Base-by-base conservation (phyloP, 2,329 filamentous ascomycete genomes). In the Colletotrichum nymphaeae region DNA sequence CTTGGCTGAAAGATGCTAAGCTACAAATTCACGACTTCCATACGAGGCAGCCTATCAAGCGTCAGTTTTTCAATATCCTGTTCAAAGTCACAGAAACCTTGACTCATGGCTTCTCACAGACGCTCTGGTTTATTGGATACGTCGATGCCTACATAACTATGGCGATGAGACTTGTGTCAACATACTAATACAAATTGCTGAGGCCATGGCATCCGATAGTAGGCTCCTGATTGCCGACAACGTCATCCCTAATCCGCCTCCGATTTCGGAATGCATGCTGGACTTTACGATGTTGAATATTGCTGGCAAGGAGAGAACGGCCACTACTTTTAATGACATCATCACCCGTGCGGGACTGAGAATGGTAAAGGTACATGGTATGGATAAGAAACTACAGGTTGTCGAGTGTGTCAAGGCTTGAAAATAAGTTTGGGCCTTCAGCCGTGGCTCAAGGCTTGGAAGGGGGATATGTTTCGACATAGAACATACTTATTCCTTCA, bases 121-220 rank as follows among this genome's bases (percentile, higher is more conserved):
- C 5, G 83, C 83, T 12, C 68, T 80, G 26, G 74, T 82, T 14
- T 84, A 84, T 75, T 81, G 78, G 76, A 81, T 82, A 67, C 78
- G 78, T 63, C 79, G 80, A 8, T 81, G 80, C 53, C 78, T 85
- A 1, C 83, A 85, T 69, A 80, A 84, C 64, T 84, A 83, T 69
- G 74, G 78, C 24, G 81, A 84, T 63, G 76, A 78, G 2, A 78
- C 78, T 14, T 79, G 77, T 28, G 77, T 80, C 1, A 63, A 75
- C n/a, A 83, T 84, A 1, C 76, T 84, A 5, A 64, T 76, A 56
- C 78, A 77, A 2, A 62, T 83, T 3, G 67, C 76, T 2, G 74
- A 74, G 3, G 80, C 82, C 11, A 79, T 83, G 77, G 78, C 76
- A 8, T 22, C 59, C 0, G 81, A 83, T 32, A 83, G 80, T 70